phyloP scores from a whole-genome alignment of 805 yeast genomes.

The Barnettozyma pratensis region DNA sequence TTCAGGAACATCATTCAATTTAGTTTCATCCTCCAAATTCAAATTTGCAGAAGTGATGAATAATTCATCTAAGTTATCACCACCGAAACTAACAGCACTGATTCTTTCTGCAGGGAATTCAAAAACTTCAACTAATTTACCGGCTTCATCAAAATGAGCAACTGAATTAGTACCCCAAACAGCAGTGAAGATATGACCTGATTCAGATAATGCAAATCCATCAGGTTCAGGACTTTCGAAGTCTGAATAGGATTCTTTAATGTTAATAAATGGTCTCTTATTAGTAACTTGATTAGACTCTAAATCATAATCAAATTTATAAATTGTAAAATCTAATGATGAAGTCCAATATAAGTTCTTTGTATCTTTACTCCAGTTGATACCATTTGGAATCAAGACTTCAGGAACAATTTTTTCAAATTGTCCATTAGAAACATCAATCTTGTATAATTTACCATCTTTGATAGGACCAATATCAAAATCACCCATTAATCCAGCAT shows the following conservation, averaged over 20 bases:
- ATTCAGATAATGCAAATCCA: constrained; percentile 59
- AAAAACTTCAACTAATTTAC: constrained; percentile 46
- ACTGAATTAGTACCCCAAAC: constrained; percentile 59
- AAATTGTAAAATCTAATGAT: constrained; percentile 42
- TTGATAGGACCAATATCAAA: constrained; percentile 33
- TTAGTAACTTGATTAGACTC: constrained; percentile 32
- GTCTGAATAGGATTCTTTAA: constrained; percentile 24
- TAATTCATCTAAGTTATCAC: constrained; percentile 41
- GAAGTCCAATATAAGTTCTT: constrained; percentile 49
- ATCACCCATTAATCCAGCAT: constrained; percentile 78
- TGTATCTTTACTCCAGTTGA: constrained; percentile 45
- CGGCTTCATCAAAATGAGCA: constrained; percentile 44
- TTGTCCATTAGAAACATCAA: constrained; percentile 28
- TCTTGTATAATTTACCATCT: constrained; percentile 52
- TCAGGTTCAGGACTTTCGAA: constrained; percentile 63
- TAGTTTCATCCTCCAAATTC: constrained; percentile 36
- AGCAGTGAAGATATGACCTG: constrained; percentile 55
- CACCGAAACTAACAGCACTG: constrained; percentile 55
- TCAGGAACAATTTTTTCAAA: constrained; percentile 32
- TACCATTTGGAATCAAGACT: constrained; percentile 59
- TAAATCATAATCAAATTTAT: constrained; percentile 40
- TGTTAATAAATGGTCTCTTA: constrained; percentile 34
- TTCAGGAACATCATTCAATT: constrained; percentile 28
- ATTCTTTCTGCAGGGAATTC: constrained; percentile 54
- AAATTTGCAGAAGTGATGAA: constrained; percentile 65